A percentile compares a stretch with the other conserved stretches of the same genome.
phyloP scores from a whole-genome alignment of 1,284 basidiomycete genomes.

The Singerocomus inundabilis region DNA sequence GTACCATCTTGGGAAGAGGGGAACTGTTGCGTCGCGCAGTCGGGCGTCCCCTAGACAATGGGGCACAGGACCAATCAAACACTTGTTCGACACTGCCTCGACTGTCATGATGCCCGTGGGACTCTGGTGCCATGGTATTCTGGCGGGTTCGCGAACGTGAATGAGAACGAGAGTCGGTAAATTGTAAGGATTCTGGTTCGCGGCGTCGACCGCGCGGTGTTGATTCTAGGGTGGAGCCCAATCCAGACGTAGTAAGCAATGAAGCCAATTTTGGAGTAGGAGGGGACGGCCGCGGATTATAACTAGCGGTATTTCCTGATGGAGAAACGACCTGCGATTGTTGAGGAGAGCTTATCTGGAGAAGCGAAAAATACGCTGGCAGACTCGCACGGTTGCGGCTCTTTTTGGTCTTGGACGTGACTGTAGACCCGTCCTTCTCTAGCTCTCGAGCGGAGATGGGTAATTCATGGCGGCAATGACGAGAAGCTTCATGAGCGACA shows the following conservation, averaged over 20 bases:
- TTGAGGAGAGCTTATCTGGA: slow-evolving; percentile 50
- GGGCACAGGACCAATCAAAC: slow-evolving; percentile 38
- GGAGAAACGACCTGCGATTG: slow-evolving; percentile 44
- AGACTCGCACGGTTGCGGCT: slow-evolving; percentile 69
- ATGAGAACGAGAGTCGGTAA: slow-evolving; percentile 39
- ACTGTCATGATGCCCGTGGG: slow-evolving; percentile 30
- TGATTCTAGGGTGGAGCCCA: slow-evolving; percentile 35
- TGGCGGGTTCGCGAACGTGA: slow-evolving; percentile 29
- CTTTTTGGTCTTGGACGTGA: slow-evolving; percentile 47
- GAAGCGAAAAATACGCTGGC: slow-evolving; percentile 73
- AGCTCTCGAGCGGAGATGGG: slow-evolving; percentile 29
- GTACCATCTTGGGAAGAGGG: slow-evolving; percentile 45
- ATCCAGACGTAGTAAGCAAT: slow-evolving; percentile 28
- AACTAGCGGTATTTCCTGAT: slow-evolving; percentile 43
- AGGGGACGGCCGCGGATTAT: slow-evolving; percentile 49
- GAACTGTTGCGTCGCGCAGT: slow-evolving; percentile 50
- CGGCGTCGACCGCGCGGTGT: slow-evolving; percentile 52
- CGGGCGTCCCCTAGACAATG: slow-evolving; percentile 44
- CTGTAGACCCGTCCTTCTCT: slow-evolving; percentile 36
- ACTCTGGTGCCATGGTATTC: slow-evolving; percentile 10
- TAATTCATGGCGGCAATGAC: slow-evolving; percentile 19
- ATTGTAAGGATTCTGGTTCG: slow-evolving; percentile 37
- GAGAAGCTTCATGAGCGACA: slow-evolving; percentile 34
- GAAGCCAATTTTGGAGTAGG: slow-evolving; percentile 53
- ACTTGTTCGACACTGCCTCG: slow-evolving; percentile 37